Conservation (phyloP, 2,329 filamentous ascomycete species). For the Aspergillus sp. region DNA sequence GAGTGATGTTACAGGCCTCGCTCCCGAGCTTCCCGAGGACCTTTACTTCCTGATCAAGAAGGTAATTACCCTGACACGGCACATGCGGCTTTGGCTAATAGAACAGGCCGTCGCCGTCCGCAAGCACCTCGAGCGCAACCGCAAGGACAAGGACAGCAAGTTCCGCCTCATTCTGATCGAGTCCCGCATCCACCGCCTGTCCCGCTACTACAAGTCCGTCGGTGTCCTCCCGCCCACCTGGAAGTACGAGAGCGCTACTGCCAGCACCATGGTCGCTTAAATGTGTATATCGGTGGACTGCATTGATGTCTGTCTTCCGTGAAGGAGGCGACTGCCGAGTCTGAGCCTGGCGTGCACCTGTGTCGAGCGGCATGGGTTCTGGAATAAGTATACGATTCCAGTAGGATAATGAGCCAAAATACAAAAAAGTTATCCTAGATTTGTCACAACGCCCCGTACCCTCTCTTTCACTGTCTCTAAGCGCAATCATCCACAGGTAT, state of each 20-base stretch:
- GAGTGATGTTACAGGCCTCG: conserved; percentile 92
- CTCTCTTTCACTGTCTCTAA: too few relatives aligned
- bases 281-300: conserved; percentile 18
- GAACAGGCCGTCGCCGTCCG: conserved; percentile 84
- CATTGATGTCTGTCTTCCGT: conserved; percentile 12
- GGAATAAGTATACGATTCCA: not conserved
- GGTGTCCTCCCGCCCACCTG: conserved; percentile 78
- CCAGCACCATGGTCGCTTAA: conserved; percentile 89
- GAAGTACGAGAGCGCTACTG: conserved; percentile 98
- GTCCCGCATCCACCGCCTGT: conserved; percentile 99
- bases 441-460: too few relatives aligned
- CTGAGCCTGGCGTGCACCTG: not conserved
- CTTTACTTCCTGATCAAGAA: conserved; percentile 99
- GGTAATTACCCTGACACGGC: conserved; percentile 42
- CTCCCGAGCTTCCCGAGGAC: conserved; percentile 97
- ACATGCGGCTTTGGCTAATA: conserved; percentile 8
- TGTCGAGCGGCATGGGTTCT: not conserved
- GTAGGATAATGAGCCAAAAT: too few relatives aligned
- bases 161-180: conserved; percentile 99
- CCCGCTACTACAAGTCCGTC: conserved; percentile 98
- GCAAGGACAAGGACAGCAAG: conserved; percentile 99
- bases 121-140: conserved; percentile 99
- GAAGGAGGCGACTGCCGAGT: conserved; percentile 1
- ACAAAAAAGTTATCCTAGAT: too few relatives aligned
- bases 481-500: too few relatives aligned